These are phyloP conservation scores for Colletotrichum sp. DNA, from an alignment of 2,329 filamentous ascomycete species.

Conservation along the genomic window DNA sequence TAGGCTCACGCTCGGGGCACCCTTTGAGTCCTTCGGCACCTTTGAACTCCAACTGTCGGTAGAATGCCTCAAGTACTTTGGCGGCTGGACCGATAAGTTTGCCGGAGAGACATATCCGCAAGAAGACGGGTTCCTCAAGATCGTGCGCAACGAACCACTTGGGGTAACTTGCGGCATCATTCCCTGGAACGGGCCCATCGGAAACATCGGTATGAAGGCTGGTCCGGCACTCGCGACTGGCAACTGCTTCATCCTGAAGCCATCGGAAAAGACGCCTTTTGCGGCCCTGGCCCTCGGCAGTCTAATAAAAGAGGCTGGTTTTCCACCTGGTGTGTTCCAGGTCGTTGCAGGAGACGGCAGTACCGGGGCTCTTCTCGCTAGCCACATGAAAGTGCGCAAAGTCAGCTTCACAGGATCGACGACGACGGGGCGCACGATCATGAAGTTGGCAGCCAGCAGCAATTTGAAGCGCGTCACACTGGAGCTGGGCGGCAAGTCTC, in stretches of 20 bases:
- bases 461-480: constrained; percentile 76
- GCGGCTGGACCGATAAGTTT: constrained; percentile 28
- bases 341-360: constrained; percentile 45
- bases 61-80: constrained; percentile 42
- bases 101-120: constrained; percentile 28
- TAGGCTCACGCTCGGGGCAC: constrained; percentile 50
- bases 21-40: constrained; percentile 46
- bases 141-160: constrained; percentile 37
- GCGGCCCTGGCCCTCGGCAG: constrained; percentile 36
- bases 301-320: constrained; percentile 43
- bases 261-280: constrained; percentile 48
- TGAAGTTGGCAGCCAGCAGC: constrained; percentile 62
- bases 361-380: constrained; percentile 29
- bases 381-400: constrained; percentile 47
- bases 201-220: constrained; percentile 41
- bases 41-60: constrained; percentile 41
- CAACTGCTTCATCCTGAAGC: constrained; percentile 49
- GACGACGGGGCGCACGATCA: constrained; percentile 68
- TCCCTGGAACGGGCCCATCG: constrained; percentile 45
- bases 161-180: constrained; percentile 34
- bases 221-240: constrained; percentile 48
- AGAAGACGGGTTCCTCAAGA: constrained; percentile 49
- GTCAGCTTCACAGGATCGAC: constrained; percentile 77
- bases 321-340: constrained; percentile 49
- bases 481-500: constrained; percentile 74